Evolutionary conservation across 2,329 filamentous ascomycete genomes (phyloP), one percentile per base, ranked within the genome.

Genomic region (Endoconidiophora laricicola): DNA sequence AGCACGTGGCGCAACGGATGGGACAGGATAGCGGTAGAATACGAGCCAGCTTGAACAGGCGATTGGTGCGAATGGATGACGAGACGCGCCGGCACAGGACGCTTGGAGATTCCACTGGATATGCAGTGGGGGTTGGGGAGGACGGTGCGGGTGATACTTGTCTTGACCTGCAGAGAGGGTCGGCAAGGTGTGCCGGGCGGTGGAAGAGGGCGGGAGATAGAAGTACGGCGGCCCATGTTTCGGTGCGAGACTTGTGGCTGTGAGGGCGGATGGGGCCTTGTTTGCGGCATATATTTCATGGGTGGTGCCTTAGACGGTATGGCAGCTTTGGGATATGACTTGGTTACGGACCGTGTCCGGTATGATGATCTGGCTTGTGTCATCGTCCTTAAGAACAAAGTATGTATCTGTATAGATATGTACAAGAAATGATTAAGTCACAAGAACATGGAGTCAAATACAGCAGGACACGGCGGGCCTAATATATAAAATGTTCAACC

Each of bases 121-220:
- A 23, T 22, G 18, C 14, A 6, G 14, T 33, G 42, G 16, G 14
- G 23, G 24, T 23, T 18, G n/a, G 39, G 33, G 3, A 47, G 39
- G 12, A 40, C 16, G 36, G 46, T 44, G 7, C 39, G 44, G 39
- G 38, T 18, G 48, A 44, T 37, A 22, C 45, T 36, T 20, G 48
- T 54, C n/a, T 48, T 45, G 22, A 51, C n/a, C 20, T 47, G 44
- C 7, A 54, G 52, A 22, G 44, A 43, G 14, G 45, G 51, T 7
- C 44, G 47, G 14, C 44, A 38, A 4, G 52, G 33, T 26, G 39
- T 23, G 3, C 18, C 37, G 9, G 45, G 12, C 9, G 29, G 29
- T 3, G 29, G 29, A 12, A 33, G 29, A 33, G 29, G 29, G 29
- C 29, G 9, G 4, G 9, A 18, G 16, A 18, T 18, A 18, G 16